These are phyloP conservation scores for Aaosphaeria arxii DNA, from an alignment of 2,329 filamentous ascomycete genomes.

Conservation along the genomic window DNA sequence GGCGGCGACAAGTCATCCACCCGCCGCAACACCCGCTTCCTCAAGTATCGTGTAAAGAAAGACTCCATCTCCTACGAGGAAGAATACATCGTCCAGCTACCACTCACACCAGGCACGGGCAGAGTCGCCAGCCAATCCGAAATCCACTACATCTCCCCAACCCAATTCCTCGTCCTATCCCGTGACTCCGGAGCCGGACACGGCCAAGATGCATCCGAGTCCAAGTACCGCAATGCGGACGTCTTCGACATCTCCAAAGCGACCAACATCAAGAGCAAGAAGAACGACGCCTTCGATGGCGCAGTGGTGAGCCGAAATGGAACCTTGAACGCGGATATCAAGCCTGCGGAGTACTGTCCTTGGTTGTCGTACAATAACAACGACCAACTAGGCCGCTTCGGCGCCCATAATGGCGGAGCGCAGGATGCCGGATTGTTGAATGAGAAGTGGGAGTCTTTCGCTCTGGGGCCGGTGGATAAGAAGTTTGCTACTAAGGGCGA, in stretches of 20 bases:
- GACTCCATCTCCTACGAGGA: slow-evolving; percentile 49
- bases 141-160: slow-evolving; percentile 60
- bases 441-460: slow-evolving; percentile 74
- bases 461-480: slow-evolving; percentile 56
- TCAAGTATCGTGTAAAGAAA: slow-evolving; percentile 61
- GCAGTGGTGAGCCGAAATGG: slow-evolving; percentile 52
- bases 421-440: slow-evolving; percentile 61
- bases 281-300: slow-evolving; percentile 36
- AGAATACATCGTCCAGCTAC: slow-evolving; percentile 66
- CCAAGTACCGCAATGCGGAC: slow-evolving; percentile 67
- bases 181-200: slow-evolving; percentile 62
- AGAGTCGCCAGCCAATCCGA: slow-evolving; percentile 66
- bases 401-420: slow-evolving; percentile 64
- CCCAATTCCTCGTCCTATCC: slow-evolving; percentile 65
- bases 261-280: slow-evolving; percentile 57
- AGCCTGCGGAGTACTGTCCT: slow-evolving; percentile 59
- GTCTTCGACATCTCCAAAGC: slow-evolving; percentile 62
- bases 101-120: slow-evolving; percentile 51
- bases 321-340: slow-evolving; percentile 53
- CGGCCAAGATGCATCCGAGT: slow-evolving; percentile 52
- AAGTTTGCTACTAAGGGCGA: slow-evolving; percentile 26
- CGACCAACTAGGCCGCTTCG: slow-evolving; percentile 61
- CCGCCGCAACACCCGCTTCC: slow-evolving; percentile 58
- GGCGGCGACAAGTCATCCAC: slow-evolving; percentile 56
- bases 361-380: slow-evolving; percentile 70